These are phyloP conservation scores for Solanum rostratum DNA, from an alignment of 257 asterid species.

Conservation along the genomic window DNA sequence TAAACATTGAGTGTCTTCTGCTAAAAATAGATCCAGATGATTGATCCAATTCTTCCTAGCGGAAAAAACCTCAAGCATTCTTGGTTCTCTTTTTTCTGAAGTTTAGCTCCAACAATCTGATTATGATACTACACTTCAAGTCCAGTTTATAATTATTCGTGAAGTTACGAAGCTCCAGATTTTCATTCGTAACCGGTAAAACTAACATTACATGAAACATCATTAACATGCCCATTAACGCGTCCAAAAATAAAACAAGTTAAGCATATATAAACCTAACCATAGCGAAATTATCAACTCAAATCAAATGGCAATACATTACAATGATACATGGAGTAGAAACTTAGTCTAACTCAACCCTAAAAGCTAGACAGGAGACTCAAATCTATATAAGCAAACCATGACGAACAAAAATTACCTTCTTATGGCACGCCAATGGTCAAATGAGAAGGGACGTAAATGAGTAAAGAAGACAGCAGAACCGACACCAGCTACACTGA, in stretches of 20 bases:
- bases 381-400: too few relatives aligned
- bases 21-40: neutral
- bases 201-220: neutral
- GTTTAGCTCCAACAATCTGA: neutral
- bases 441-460: slow-evolving; percentile 53
- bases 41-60: neutral
- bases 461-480: slow-evolving; percentile 82
- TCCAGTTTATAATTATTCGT: neutral
- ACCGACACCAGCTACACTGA: slow-evolving; percentile 87
- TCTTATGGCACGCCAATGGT: slow-evolving; percentile 74
- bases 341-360: too few relatives aligned
- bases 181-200: neutral
- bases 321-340: neutral
- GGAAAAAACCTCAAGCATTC: neutral
- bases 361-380: too few relatives aligned
- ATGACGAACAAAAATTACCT: slow-evolving; percentile 28
- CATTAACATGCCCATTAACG: neutral
- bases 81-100: neutral
- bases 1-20: neutral
- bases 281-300: neutral
- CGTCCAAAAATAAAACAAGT: neutral
- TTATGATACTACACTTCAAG: neutral
- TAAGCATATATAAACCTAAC: neutral
- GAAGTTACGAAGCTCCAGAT: neutral
- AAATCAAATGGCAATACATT: neutral